These are phyloP conservation scores for Daedaleopsis nitida DNA, from an alignment of 768 basidiomycete species.

Conservation along the genomic window DNA sequence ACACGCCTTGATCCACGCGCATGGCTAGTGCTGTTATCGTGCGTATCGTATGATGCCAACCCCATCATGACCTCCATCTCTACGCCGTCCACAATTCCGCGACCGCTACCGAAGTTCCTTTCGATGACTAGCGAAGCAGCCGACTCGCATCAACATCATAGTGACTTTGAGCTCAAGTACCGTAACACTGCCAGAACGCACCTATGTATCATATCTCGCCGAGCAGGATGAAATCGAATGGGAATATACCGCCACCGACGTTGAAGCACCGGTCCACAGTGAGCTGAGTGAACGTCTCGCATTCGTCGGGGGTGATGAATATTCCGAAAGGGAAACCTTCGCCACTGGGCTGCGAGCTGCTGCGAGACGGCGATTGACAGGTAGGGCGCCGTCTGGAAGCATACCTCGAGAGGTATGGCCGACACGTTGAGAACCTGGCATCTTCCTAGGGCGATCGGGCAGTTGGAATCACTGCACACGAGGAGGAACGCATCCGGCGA, in stretches of 20 bases:
- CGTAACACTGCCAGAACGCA: neutral
- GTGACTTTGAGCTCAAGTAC: too few relatives aligned
- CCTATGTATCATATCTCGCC: neutral
- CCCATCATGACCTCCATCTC: too few relatives aligned
- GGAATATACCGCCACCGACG: neutral
- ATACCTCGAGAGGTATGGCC: neutral
- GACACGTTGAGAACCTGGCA: neutral
- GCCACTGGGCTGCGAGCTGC: neutral
- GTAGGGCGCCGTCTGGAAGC: neutral
- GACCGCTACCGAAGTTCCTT: too few relatives aligned
- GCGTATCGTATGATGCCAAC: too few relatives aligned
- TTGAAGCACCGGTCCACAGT: neutral
- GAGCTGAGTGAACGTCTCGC: neutral
- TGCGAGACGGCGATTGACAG: neutral
- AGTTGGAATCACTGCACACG: neutral
- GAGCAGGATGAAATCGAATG: neutral
- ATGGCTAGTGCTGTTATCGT: too few relatives aligned
- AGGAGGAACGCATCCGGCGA: neutral
- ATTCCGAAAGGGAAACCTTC: neutral
- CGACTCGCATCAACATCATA: too few relatives aligned
- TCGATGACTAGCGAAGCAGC: too few relatives aligned
- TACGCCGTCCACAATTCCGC: too few relatives aligned
- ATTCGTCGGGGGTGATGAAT: neutral
- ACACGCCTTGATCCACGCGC: too few relatives aligned
- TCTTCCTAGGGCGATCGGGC: neutral